Evolutionary conservation across 768 basidiomycete genomes (phyloP).

Genomic region (Gautieria morchelliformis): DNA sequence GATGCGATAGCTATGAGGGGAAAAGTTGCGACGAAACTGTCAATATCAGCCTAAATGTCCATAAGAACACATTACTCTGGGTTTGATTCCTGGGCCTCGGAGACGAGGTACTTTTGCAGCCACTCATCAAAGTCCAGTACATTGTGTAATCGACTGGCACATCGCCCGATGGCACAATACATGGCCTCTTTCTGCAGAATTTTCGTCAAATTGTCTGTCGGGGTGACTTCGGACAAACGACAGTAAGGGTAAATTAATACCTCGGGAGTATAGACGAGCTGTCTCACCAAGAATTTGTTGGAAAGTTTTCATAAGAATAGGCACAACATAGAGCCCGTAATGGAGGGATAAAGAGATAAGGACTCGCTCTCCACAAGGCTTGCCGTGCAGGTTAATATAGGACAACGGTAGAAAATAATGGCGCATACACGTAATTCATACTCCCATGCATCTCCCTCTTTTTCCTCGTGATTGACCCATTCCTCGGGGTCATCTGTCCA

Average conservation of each 20-base stretch:
- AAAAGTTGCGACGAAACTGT: conserved; percentile 4
- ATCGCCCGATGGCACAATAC: conserved; percentile 85
- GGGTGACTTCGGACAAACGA: conserved; percentile 25
- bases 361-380: conserved; percentile 94
- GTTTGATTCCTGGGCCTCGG: conserved; percentile 52
- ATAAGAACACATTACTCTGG: conserved; percentile 36
- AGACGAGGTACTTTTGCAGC: conserved; percentile 48
- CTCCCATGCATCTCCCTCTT: conserved; percentile 88
- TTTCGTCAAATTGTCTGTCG: conserved; percentile 41
- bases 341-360: conserved; percentile 68
- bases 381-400: conserved; percentile 5
- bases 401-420: neutral
- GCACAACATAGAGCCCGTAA: conserved; percentile 59
- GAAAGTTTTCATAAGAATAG: conserved; percentile 53
- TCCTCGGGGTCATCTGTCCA: conserved; percentile 91
- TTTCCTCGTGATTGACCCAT: conserved; percentile 86
- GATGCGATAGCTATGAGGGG: conserved; percentile 61
- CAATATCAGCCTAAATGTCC: neutral
- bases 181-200: conserved; percentile 77
- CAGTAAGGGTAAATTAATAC: neutral
- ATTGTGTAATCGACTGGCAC: conserved; percentile 51
- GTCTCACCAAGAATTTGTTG: conserved; percentile 49
- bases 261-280: neutral
- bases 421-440: conserved; percentile 74
- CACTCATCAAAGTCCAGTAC: conserved; percentile 62